Percentiles rank a stretch among this genome's conserved stretches.
Conservation (phyloP, 306 rosid genomes). For the Hippophae rhamnoides region DNA sequence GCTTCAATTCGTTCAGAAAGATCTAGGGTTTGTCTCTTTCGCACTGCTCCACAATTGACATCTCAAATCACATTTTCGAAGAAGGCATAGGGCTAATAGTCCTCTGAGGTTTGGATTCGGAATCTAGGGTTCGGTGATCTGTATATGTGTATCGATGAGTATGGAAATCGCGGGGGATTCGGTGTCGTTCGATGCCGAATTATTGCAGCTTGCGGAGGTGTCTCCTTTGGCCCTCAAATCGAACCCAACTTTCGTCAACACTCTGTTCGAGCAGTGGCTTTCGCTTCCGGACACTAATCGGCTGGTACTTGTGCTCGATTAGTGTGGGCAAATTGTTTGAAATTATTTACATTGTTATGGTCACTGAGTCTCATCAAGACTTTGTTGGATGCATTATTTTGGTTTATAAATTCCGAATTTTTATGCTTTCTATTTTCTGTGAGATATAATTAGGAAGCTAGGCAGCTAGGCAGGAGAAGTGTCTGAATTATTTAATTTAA, state of each 20-base stretch:
- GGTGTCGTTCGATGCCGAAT: conserved; percentile 79
- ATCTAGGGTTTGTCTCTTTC: conserved; percentile 19
- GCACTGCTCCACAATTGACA: conserved; percentile 3
- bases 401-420: not conserved
- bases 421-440: not conserved
- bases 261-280: conserved; percentile 93
- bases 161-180: conserved; percentile 72
- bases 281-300: conserved; percentile 79
- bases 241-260: conserved; percentile 52
- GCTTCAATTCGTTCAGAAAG: conserved; percentile 8
- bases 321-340: not conserved
- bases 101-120: conserved; percentile 14
- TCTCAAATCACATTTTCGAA: conserved; percentile 3
- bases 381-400: conserved; percentile 1
- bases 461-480: too few species aligned
- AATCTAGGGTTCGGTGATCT: conserved; percentile 34
- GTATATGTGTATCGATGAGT: conserved; percentile 37
- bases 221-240: conserved; percentile 75
- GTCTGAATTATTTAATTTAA: too few species aligned
- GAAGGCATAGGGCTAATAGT: conserved; percentile 9
- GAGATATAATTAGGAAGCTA: too few species aligned
- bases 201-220: conserved; percentile 81
- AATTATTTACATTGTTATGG: not conserved
- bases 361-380: conserved; percentile 1
- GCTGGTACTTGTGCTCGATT: conserved; percentile 40